Conservation (phyloP, 108 stramenopile species). For the Cylindrotheca fusiformis region DNA sequence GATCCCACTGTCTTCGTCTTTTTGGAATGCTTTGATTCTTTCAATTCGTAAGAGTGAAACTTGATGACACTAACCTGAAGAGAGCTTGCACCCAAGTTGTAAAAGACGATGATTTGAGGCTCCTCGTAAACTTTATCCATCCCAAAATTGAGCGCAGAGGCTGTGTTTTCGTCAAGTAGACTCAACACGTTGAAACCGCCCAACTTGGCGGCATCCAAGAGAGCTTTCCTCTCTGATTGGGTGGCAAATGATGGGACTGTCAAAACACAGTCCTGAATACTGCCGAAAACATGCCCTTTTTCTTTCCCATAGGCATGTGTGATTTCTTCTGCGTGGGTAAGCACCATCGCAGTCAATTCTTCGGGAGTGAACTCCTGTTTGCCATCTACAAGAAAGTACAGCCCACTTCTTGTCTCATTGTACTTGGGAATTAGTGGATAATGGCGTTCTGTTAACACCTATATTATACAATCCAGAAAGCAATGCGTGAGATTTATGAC, state of each 20-base stretch:
- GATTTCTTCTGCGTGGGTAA: constrained; percentile 91
- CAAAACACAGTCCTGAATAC: constrained; percentile 84
- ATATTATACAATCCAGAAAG: constrained; percentile 9
- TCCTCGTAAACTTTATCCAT: constrained; percentile 92
- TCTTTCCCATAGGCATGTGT: constrained; percentile 80
- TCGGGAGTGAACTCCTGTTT: constrained; percentile 83
- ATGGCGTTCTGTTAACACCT: constrained; percentile 72
- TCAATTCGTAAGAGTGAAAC: constrained; percentile 69
- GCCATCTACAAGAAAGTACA: constrained; percentile 63
- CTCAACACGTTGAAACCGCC: constrained; percentile 94
- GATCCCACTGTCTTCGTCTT: constrained; percentile 89
- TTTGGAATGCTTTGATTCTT: constrained; percentile 66
- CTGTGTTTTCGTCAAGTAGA: constrained; percentile 97
- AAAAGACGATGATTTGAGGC: constrained; percentile 85
- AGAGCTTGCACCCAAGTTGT: constrained; percentile 95
- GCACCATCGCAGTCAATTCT: constrained; percentile 96
- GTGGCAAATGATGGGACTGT: constrained; percentile 97
- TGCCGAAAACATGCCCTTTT: constrained; percentile 33
- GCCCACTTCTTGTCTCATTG: constrained; percentile 82
- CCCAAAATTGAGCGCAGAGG: constrained; percentile 95
- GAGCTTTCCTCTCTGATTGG: constrained; percentile 89
- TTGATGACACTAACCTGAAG: constrained; percentile 86
- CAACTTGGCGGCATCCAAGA: constrained; percentile 93
- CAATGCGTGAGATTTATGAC: too few species aligned
- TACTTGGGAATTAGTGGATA: constrained; percentile 67